phyloP scores from a whole-genome alignment of 495 filamentous ascomycete species.

The Articulospora tetracladia region DNA sequence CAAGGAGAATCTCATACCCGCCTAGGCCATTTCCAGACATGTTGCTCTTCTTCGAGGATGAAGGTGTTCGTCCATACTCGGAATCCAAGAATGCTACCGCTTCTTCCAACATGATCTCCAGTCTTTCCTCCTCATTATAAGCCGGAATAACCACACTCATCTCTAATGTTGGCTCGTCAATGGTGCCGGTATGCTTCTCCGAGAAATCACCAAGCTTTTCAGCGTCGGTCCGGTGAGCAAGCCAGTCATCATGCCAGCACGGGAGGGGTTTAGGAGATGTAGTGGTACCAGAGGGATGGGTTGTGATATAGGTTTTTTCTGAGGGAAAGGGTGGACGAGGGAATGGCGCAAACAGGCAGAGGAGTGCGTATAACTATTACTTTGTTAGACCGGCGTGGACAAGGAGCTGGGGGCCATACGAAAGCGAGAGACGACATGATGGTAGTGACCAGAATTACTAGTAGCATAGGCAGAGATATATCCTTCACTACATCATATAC shows the following conservation, averaged over 20 bases:
- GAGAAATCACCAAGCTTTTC: constrained; percentile 40
- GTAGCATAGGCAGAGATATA: constrained; percentile 16
- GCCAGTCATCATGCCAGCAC: constrained; percentile 75
- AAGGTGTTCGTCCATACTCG: constrained; percentile 59
- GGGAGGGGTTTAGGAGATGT: constrained; percentile 61
- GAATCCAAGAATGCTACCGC: constrained; percentile 79
- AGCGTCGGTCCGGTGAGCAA: constrained; percentile 47
- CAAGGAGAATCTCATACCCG: constrained; percentile 93
- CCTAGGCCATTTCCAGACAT: constrained; percentile 22
- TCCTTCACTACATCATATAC: constrained; percentile 11
- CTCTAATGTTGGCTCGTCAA: constrained; percentile 53
- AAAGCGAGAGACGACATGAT: constrained; percentile 15
- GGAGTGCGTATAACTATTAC: constrained; percentile 60
- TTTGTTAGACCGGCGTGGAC: constrained; percentile 2
- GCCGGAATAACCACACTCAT: constrained; percentile 92
- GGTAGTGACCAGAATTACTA: constrained; percentile 10
- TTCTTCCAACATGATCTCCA: constrained; percentile 83
- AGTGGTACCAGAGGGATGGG: constrained; percentile 58
- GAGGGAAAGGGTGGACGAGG: constrained; percentile 71
- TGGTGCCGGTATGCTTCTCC: constrained; percentile 28
- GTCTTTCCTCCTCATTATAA: constrained; percentile 86
- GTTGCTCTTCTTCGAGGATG: constrained; percentile 22
- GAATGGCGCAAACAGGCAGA: constrained; percentile 73
- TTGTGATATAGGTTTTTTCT: constrained; percentile 83
- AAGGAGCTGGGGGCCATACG: constrained; percentile 9